Conservation (phyloP, 140 eudicot species). For the Anethum foeniculum region DNA sequence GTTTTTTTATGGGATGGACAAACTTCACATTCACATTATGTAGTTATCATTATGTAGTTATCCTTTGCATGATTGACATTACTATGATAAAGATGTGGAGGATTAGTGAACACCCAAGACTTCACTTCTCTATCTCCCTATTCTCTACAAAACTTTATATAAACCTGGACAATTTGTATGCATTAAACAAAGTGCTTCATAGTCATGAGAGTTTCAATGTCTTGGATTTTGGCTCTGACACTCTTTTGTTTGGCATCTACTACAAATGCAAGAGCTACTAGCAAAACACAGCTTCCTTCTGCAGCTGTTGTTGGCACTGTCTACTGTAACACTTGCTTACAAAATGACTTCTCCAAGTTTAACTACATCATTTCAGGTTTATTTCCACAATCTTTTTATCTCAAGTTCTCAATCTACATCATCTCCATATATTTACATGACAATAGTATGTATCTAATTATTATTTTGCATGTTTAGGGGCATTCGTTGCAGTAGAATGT, state of each 20-base stretch:
- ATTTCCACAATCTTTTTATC: not conserved
- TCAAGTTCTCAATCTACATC: not conserved
- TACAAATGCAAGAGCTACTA: conserved; percentile 14
- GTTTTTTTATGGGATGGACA: conserved; percentile 5
- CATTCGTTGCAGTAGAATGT: conserved; percentile 75
- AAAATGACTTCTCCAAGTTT: conserved; percentile 32
- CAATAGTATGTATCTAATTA: not conserved
- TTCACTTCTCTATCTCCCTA: not conserved
- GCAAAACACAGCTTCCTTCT: conserved; percentile 14
- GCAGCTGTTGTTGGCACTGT: conserved; percentile 61
- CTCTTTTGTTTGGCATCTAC: conserved; percentile 7
- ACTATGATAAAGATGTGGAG: conserved; percentile 17
- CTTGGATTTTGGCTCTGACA: conserved; percentile 23
- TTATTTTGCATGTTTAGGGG: conserved; percentile 33
- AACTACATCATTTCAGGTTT: conserved; percentile 79
- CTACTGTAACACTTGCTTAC: conserved; percentile 72
- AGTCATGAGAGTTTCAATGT: conserved; percentile 5
- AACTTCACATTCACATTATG: conserved; percentile 23
- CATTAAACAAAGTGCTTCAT: not conserved
- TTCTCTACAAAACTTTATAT: not conserved
- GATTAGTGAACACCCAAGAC: not conserved
- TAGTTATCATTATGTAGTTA: conserved; percentile 25
- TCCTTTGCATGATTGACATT: conserved; percentile 37
- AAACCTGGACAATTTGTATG: not conserved
- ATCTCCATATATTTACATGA: not conserved